These are phyloP conservation scores for Diaporthe sp. DNA, from an alignment of 2,329 filamentous ascomycete species.

Conservation along the genomic window DNA sequence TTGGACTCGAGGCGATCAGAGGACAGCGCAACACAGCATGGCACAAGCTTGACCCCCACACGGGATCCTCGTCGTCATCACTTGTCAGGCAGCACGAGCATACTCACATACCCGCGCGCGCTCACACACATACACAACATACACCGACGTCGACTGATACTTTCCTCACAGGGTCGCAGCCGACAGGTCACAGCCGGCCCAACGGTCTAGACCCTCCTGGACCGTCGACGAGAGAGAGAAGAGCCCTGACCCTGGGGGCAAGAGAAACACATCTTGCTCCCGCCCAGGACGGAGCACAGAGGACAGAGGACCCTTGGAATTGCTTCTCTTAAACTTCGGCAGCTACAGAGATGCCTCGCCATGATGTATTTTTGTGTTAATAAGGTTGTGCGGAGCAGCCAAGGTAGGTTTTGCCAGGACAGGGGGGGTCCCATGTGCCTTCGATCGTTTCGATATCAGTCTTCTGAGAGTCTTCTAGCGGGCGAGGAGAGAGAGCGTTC, in stretches of 20 bases:
- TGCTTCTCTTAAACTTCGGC: background rate
- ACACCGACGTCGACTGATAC: background rate
- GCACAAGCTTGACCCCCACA: slow-evolving; percentile 15
- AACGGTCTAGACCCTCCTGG: slow-evolving; percentile 22
- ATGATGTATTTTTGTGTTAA: background rate
- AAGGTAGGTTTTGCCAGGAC: slow-evolving; percentile 24
- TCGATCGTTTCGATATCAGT: background rate
- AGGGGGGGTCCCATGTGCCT: slow-evolving; percentile 1
- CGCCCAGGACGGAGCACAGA: background rate
- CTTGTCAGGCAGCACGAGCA: background rate
- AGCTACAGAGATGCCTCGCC: background rate
- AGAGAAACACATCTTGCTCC: background rate
- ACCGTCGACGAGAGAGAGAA: slow-evolving; percentile 1
- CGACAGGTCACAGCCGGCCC: slow-evolving; percentile 28
- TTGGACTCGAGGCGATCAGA: background rate
- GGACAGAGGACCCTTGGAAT: slow-evolving; percentile 22
- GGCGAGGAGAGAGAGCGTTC: background rate
- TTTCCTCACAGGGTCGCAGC: slow-evolving; percentile 18
- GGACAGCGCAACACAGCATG: background rate
- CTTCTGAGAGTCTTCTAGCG: background rate
- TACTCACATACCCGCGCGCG: background rate
- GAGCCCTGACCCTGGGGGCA: background rate
- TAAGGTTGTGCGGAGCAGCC: slow-evolving; percentile 10
- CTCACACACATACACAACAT: background rate
- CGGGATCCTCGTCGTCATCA: slow-evolving; percentile 12